Evolutionary conservation across 2,329 filamentous ascomycete genomes (phyloP), one percentile per base, ranked within the genome.

Genomic region (Dothideomycetes sp.): DNA sequence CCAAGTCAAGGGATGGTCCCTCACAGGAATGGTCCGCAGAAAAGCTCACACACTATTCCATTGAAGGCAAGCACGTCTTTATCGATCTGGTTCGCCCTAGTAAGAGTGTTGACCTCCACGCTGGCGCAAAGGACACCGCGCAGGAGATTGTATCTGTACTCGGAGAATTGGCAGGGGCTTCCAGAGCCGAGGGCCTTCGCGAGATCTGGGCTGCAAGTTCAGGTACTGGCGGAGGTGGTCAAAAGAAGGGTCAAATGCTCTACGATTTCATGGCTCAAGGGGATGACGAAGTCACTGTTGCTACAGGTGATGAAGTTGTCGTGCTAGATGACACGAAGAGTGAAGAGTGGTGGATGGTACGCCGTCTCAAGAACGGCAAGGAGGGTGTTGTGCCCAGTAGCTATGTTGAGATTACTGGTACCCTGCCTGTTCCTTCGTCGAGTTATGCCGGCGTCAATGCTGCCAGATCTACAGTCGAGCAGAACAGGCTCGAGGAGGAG

Each of bases 321-420:
- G 70, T 98, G 40, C 61, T 96, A 42, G 89, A 98, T 57, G 87
- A 95, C 55, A 77, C 71, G 23, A 91, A 88, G 64, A 95, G 88
- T 47, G 87, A 95, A 45, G 91, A 98, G 58, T 98, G 91, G 91
- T 96, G 91, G 89, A 87, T 91, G 69, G 86, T 98, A 24, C 78
- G 84, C 45, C 78, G 88, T 24, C 57, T 95, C 48, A 93, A 87
- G 66, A 96, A 87, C 58, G 86, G 86, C 51, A 91, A 87, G 57
- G 86, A 95, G 64, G 91, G 91, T 27, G 91, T 98, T 18, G 88
- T 98, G 7, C 91, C 91, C 11, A 91, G 87, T 68, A 94, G 86
- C 63, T 98, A 96, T 56, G 81, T 98, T 52, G 89, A 98, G 60
- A 69, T 94, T 38, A 88, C 78, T 16, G 86, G 85, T 41, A 74